A percentile compares a stretch with the other conserved stretches of the same genome.
phyloP scores from a whole-genome alignment of 106 monocot species.

The Dioscorea alata region DNA sequence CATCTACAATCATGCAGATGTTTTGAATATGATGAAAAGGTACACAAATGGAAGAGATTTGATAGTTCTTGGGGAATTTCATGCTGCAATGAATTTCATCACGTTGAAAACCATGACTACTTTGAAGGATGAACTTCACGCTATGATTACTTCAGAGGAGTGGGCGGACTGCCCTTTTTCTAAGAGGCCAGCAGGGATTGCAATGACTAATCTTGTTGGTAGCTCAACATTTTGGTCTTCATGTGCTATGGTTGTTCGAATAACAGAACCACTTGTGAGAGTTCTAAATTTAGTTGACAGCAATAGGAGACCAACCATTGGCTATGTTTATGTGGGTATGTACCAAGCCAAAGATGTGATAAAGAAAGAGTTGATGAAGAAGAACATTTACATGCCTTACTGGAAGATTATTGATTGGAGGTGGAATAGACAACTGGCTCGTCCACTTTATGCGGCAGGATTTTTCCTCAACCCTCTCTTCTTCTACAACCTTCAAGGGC shows the following conservation, averaged over 20 bases:
- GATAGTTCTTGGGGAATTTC: slow-evolving; percentile 34
- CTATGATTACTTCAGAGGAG: slow-evolving; percentile 64
- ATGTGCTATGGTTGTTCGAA: slow-evolving; percentile 41
- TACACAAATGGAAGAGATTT: slow-evolving; percentile 77
- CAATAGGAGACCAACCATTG: slow-evolving; percentile 64
- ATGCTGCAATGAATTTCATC: slow-evolving; percentile 50
- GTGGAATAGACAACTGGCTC: slow-evolving; percentile 45
- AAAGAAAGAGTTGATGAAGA: slow-evolving; percentile 53
- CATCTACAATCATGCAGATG: slow-evolving; percentile 48
- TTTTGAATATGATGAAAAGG: slow-evolving; percentile 66
- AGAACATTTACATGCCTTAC: slow-evolving; percentile 66
- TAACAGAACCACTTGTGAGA: slow-evolving; percentile 64
- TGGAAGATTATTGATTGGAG: slow-evolving; percentile 89
- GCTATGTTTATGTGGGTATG: slow-evolving; percentile 59
- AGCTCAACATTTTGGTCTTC: slow-evolving; percentile 61
- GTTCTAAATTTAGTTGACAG: slow-evolving; percentile 58
- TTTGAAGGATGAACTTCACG: slow-evolving; percentile 57
- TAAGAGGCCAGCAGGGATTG: slow-evolving; percentile 47
- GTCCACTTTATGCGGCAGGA: slow-evolving; percentile 81
- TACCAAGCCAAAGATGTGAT: slow-evolving; percentile 59
- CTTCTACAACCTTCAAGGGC: slow-evolving; percentile 64
- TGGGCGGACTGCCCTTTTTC: slow-evolving; percentile 58
- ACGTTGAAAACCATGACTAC: slow-evolving; percentile 52
- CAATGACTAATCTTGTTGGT: slow-evolving; percentile 32
- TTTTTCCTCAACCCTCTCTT: slow-evolving; percentile 88